Conservation (phyloP, 2,329 filamentous ascomycete genomes). For the Lasiodiplodia citricola region DNA sequence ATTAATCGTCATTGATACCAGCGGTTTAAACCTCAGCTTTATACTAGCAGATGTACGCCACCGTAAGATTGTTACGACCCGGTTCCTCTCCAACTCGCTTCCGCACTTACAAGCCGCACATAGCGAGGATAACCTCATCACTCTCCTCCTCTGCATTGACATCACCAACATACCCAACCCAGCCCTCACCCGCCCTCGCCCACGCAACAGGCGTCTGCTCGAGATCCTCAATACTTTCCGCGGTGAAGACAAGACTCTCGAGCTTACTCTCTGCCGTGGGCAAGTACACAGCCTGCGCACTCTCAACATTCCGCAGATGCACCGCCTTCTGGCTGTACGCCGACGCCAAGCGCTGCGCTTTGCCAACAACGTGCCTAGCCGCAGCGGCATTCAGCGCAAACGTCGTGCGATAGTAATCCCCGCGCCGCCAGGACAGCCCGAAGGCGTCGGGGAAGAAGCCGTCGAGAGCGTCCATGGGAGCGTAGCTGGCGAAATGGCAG, state of each 20-base stretch:
- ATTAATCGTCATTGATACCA: too few relatives aligned
- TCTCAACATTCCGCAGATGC: too few relatives aligned
- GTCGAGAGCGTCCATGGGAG: background rate
- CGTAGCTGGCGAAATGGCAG: background rate
- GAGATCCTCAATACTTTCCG: background rate
- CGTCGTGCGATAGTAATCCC: too few relatives aligned
- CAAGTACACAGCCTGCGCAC: background rate
- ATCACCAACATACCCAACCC: constrained; percentile 38
- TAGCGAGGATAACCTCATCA: constrained; percentile 35
- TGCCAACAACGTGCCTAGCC: too few relatives aligned
- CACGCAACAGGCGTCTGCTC: background rate
- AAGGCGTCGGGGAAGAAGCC: background rate
- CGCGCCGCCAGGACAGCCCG: background rate
- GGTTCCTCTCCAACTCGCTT: too few relatives aligned
- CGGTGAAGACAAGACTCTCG: background rate
- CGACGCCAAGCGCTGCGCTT: too few relatives aligned
- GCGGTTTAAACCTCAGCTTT: too few relatives aligned
- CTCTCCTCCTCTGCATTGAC: constrained; percentile 33
- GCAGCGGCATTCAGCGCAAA: too few relatives aligned
- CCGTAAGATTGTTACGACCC: too few relatives aligned
- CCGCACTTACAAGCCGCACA: constrained; percentile 33
- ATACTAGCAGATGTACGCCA: too few relatives aligned
- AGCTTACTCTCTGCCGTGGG: background rate
- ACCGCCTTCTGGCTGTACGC: too few relatives aligned
- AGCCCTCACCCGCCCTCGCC: constrained; percentile 33